Percentiles rank a stretch among this genome's conserved stretches.
Conservation (phyloP, 306 rosid genomes). For the Styphnolobium japonicum region DNA sequence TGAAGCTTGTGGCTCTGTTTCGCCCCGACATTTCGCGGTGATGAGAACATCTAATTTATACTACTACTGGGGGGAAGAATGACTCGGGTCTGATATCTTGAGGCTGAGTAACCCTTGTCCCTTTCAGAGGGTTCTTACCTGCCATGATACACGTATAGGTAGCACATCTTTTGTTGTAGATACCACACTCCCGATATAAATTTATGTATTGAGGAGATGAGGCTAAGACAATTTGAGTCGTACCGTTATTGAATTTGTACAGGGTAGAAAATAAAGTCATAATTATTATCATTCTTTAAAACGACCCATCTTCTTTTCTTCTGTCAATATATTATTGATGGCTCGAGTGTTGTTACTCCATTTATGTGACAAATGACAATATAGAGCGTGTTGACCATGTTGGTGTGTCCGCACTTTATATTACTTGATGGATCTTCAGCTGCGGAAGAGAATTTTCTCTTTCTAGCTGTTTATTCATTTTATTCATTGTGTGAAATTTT, state of each 20-base stretch:
- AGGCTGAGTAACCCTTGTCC: background rate
- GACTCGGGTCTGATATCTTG: background rate
- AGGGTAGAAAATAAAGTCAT: background rate
- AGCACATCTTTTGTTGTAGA: background rate
- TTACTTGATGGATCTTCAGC: too few relatives aligned
- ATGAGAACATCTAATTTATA: background rate
- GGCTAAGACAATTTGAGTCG: background rate
- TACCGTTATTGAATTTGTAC: background rate
- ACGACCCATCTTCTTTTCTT: background rate
- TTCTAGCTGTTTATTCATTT: too few relatives aligned
- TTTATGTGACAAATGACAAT: background rate
- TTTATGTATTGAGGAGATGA: background rate
- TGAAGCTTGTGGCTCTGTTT: slow-evolving; percentile 1
- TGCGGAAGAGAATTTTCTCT: too few relatives aligned
- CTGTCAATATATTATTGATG: background rate
- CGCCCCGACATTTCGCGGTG: background rate
- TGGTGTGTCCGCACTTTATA: too few relatives aligned
- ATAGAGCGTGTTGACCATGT: too few relatives aligned
- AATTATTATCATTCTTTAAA: background rate
- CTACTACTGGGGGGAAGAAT: background rate
- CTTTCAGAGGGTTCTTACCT: background rate
- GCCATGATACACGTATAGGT: background rate
- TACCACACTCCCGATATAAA: background rate
- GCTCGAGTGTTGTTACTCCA: background rate
- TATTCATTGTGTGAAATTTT: too few relatives aligned